These are phyloP conservation scores for Taphrina wiesneri DNA, from an alignment of 1,139 yeast genomes.

Conservation along the genomic window DNA sequence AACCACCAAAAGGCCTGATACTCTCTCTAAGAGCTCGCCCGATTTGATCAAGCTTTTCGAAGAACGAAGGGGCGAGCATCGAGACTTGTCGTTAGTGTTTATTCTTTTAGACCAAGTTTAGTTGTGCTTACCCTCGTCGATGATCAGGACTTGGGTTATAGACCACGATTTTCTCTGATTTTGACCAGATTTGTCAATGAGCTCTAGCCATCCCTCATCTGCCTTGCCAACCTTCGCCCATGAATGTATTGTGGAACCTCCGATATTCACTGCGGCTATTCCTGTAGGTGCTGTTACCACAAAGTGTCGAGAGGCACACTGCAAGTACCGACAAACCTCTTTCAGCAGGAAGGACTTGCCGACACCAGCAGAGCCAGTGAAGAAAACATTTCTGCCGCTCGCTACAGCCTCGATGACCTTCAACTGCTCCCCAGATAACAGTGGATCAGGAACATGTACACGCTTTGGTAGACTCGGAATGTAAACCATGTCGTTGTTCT, in stretches of 20 bases:
- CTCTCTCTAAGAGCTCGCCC: slow-evolving; percentile 59
- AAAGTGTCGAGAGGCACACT: slow-evolving; percentile 46
- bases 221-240: slow-evolving; percentile 87
- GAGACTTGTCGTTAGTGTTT: slow-evolving; percentile 50
- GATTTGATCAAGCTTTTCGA: slow-evolving; percentile 68
- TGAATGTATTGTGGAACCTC: slow-evolving; percentile 82
- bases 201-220: slow-evolving; percentile 47
- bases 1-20: slow-evolving; percentile 77
- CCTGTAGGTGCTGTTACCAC: slow-evolving; percentile 94
- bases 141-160: slow-evolving; percentile 61
- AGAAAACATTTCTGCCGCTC: slow-evolving; percentile 63
- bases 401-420: slow-evolving; percentile 57
- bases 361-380: slow-evolving; percentile 91
- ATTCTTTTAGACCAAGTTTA: background rate
- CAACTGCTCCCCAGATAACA: slow-evolving; percentile 57
- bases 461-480: background rate
- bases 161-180: slow-evolving; percentile 66
- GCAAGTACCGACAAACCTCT: slow-evolving; percentile 63
- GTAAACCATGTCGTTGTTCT: background rate
- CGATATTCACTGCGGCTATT: slow-evolving; percentile 86
- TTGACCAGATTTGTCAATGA: slow-evolving; percentile 53
- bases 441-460: background rate
- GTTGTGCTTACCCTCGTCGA: slow-evolving; percentile 60
- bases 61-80: slow-evolving; percentile 76
- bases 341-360: slow-evolving; percentile 81